phyloP scores from a whole-genome alignment of 805 yeast species.

The Teunomyces atbi region DNA sequence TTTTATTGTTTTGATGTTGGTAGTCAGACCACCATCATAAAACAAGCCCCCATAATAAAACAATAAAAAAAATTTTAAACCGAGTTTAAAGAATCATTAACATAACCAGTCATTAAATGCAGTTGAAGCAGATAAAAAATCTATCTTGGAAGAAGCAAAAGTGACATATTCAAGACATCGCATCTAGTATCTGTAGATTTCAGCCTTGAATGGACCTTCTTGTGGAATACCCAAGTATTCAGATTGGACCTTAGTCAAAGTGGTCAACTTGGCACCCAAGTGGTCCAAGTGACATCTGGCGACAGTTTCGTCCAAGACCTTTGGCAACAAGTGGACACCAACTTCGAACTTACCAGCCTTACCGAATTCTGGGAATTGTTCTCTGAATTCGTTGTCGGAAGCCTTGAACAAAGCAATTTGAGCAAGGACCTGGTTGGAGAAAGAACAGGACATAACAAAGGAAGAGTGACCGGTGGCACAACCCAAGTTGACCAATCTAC shows the following conservation, averaged over 20 bases:
- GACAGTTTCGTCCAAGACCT: slow-evolving; percentile 97
- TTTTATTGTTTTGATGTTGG: slow-evolving; percentile 3
- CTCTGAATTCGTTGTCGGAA: slow-evolving; percentile 74
- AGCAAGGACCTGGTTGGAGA: slow-evolving; percentile 99
- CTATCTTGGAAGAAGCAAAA: slow-evolving; percentile 7
- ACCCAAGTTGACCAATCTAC: slow-evolving; percentile 98
- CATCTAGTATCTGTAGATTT: slow-evolving; percentile 89
- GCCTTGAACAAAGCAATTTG: slow-evolving; percentile 97
- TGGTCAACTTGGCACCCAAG: slow-evolving; percentile 85
- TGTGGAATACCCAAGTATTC: slow-evolving; percentile 90
- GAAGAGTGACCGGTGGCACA: slow-evolving; percentile 99
- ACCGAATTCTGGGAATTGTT: slow-evolving; percentile 81
- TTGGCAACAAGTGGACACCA: slow-evolving; percentile 96
- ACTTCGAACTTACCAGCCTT: slow-evolving; percentile 86
- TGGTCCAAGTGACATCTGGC: slow-evolving; percentile 95
- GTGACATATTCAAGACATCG: neutral
- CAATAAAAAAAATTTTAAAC: slow-evolving; percentile 15
- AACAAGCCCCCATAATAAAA: slow-evolving; percentile 16
- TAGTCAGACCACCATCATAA: neutral
- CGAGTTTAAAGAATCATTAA: slow-evolving; percentile 11
- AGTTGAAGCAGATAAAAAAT: slow-evolving; percentile 42
- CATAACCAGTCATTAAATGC: slow-evolving; percentile 36
- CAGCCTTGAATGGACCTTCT: slow-evolving; percentile 98
- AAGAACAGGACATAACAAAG: slow-evolving; percentile 98
- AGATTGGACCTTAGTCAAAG: slow-evolving; percentile 76